phyloP scores from a whole-genome alignment of 2,329 filamentous ascomycete genomes.

The Gnomoniopsis smithogilvyi region DNA sequence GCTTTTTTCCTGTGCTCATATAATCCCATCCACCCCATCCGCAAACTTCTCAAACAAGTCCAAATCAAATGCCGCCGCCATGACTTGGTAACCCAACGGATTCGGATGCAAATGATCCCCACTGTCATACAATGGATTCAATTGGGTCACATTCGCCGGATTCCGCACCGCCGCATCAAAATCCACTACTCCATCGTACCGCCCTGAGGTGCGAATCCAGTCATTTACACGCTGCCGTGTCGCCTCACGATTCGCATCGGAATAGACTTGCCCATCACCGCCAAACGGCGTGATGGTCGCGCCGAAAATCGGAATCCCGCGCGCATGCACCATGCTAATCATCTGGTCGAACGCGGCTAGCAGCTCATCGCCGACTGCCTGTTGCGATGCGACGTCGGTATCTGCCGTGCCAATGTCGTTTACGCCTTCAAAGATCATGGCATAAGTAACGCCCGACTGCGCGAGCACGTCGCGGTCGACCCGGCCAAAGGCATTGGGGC shows the following conservation, averaged over 20 bases:
- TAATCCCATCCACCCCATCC: slow-evolving; percentile 23
- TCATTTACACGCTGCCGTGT: slow-evolving; percentile 53
- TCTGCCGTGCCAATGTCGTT: slow-evolving; percentile 59
- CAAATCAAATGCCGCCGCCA: slow-evolving; percentile 54
- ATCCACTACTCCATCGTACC: slow-evolving; percentile 60
- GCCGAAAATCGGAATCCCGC: slow-evolving; percentile 52
- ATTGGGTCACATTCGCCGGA: slow-evolving; percentile 37
- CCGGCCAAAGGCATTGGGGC: slow-evolving; percentile 54
- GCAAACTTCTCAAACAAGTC: slow-evolving; percentile 40
- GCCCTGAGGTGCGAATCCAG: slow-evolving; percentile 52
- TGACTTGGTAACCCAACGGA: slow-evolving; percentile 48
- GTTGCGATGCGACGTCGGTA: slow-evolving; percentile 39
- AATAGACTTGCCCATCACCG: slow-evolving; percentile 49
- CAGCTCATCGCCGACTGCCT: slow-evolving; percentile 41
- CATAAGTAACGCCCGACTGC: slow-evolving; percentile 51
- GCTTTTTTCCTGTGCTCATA: slow-evolving; percentile 4
- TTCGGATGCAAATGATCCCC: slow-evolving; percentile 62
- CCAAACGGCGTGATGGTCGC: slow-evolving; percentile 46
- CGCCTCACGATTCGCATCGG: slow-evolving; percentile 46
- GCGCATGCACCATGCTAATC: slow-evolving; percentile 46
- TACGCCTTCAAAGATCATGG: slow-evolving; percentile 60
- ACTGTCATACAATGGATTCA: slow-evolving; percentile 46
- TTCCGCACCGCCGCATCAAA: slow-evolving; percentile 56
- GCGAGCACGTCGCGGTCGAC: slow-evolving; percentile 59
- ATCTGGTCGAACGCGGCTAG: slow-evolving; percentile 56